A percentile compares a stretch with the other conserved stretches of the same genome.
These are phyloP conservation scores for Dictyostelium firmibasis DNA, from an alignment of 78 protist species.

Conservation along the genomic window DNA sequence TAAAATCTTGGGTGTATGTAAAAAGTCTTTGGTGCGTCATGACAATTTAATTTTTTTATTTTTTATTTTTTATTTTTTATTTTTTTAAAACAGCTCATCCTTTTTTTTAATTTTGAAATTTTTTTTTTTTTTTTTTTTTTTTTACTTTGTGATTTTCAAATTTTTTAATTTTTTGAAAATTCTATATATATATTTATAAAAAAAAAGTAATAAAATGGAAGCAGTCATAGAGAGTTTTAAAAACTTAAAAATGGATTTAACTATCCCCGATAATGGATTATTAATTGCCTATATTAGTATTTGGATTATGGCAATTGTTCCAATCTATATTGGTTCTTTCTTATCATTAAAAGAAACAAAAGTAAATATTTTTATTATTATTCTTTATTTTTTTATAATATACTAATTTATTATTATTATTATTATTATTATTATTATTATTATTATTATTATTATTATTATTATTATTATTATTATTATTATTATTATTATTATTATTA, in stretches of 20 bases:
- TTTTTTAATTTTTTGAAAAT: neutral
- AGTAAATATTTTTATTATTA: constrained; percentile 4
- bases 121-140: neutral
- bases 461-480: neutral
- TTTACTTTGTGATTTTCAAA: neutral
- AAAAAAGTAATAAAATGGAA: neutral
- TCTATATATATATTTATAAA: neutral
- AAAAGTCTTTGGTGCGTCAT: neutral
- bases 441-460: neutral
- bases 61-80: neutral
- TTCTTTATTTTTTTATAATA: no score
- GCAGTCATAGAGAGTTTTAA: neutral
- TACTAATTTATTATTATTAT: neutral
- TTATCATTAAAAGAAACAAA: constrained; percentile 73
- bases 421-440: neutral
- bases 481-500: no score
- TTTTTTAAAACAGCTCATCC: neutral
- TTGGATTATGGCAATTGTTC: constrained; percentile 80
- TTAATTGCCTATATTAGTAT: constrained; percentile 72
- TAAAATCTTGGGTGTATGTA: neutral
- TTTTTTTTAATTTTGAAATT: neutral
- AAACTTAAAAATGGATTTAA: neutral
- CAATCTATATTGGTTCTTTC: constrained; percentile 81
- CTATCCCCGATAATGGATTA: constrained; percentile 40
- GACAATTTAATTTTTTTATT: neutral